Percentiles rank a stretch among this genome's conserved stretches.
Evolutionary conservation across 192 early-diverging fungal genomes (phyloP).

Genomic region (Bifiguratus adelaidae): DNA sequence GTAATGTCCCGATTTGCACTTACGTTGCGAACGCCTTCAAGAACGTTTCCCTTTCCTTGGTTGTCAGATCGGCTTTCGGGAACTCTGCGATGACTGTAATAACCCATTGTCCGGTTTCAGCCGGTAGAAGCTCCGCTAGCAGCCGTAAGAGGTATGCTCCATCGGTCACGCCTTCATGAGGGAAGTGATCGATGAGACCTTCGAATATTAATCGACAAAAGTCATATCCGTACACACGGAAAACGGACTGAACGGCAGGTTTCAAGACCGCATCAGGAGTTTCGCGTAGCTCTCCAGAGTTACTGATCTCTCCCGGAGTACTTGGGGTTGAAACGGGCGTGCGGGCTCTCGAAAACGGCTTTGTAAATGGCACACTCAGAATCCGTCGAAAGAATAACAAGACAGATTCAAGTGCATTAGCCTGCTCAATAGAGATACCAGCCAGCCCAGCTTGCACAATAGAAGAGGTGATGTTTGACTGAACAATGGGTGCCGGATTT

Average conservation of each 20-base stretch:
- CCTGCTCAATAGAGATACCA: conserved; percentile 42
- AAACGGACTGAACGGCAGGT: conserved; percentile 16
- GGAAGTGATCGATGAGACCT: conserved; percentile 44
- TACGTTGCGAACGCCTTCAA: conserved; percentile 40
- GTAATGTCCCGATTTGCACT: conserved; percentile 10
- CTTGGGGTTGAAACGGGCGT: conserved; percentile 1
- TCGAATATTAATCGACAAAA: conserved; percentile 35
- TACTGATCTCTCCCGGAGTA: no score
- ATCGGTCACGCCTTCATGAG: conserved; percentile 39
- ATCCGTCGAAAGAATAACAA: conserved; percentile 33
- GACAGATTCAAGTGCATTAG: conserved; percentile 32
- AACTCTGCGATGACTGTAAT: conserved; percentile 25
- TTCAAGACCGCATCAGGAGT: conserved; percentile 4
- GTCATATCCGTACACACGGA: conserved; percentile 21
- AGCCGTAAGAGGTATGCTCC: conserved; percentile 36
- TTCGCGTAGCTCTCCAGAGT: conserved; percentile 6
- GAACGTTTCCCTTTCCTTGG: conserved; percentile 36
- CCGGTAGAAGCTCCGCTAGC: conserved; percentile 30
- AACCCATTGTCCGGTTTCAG: conserved; percentile 36
- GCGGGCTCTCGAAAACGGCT: conserved; percentile 1
- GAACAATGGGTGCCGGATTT: conserved; percentile 39
- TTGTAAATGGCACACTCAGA: conserved; percentile 14
- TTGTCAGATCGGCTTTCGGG: conserved; percentile 26
- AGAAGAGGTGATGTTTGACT: conserved; percentile 37
- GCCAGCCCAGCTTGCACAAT: conserved; percentile 54